phyloP scores from a whole-genome alignment of 106 monocot genomes.

The Iris macrosiphon region DNA sequence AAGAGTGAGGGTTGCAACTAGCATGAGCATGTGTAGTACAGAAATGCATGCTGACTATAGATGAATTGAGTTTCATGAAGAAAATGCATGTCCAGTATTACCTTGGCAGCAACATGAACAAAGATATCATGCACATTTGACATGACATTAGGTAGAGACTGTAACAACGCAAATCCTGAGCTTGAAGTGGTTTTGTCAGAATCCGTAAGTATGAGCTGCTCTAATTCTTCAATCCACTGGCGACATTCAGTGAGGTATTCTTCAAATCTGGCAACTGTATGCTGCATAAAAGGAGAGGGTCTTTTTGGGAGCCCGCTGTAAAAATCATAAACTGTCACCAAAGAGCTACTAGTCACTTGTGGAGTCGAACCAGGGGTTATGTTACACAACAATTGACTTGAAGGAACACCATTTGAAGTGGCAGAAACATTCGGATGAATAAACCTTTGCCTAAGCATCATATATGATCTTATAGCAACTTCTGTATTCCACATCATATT shows the following conservation, averaged over 20 bases:
- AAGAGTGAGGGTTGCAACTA: too few relatives aligned
- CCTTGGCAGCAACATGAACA: slow-evolving; percentile 86
- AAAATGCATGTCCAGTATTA: too few relatives aligned
- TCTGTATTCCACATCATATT: slow-evolving; percentile 84
- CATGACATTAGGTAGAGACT: slow-evolving; percentile 59
- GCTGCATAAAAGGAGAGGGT: slow-evolving; percentile 73
- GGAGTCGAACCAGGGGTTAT: slow-evolving; percentile 11
- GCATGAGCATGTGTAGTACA: too few relatives aligned
- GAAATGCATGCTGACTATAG: too few relatives aligned
- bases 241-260: slow-evolving; percentile 71
- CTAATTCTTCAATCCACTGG: slow-evolving; percentile 85
- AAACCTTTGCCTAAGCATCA: slow-evolving; percentile 74
- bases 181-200: slow-evolving; percentile 23
- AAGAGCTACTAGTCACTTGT: slow-evolving; percentile 21
- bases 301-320: slow-evolving; percentile 79
- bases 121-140: slow-evolving; percentile 86
- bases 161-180: slow-evolving; percentile 17
- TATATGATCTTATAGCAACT: slow-evolving; percentile 79
- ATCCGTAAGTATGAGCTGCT: slow-evolving; percentile 69
- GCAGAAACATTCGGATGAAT: slow-evolving; percentile 37
- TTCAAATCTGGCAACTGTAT: slow-evolving; percentile 64
- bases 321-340: slow-evolving; percentile 49
- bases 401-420: slow-evolving; percentile 20
- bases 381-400: slow-evolving; percentile 23
- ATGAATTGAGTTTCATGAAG: too few relatives aligned